Evolutionary conservation across 2,329 filamentous ascomycete species (phyloP), one percentile per base, ranked within the genome.

Genomic region (Fusarium sp.): DNA sequence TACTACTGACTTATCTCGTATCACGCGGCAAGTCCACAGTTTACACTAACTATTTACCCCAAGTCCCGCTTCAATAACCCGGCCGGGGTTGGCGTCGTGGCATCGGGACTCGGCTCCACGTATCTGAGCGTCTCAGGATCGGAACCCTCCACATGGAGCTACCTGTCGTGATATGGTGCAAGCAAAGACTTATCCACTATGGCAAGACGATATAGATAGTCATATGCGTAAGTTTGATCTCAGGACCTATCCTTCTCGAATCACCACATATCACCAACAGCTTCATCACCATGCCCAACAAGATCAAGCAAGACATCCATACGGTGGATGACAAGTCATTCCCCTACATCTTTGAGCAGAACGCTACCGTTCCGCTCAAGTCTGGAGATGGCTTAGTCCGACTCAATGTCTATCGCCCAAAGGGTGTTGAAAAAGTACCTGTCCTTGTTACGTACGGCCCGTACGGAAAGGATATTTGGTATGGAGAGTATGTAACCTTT

Each of bases 401-500:
- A 26, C 6, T 48, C 0, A 64, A 64, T 5, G 49, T 64, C 3
- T 64, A 64, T 29, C 38, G 61, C 0, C 61, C 61, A 0, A 64
- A 64, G 10, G 49, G 45, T 7, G 49, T 47, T 15, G 59, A 47
- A 6, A 59, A 49, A 7, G 48, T 61, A 2, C 89, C 89, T 0
- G 88, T 90, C 0, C 72, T 91, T 8, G 84, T 89, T 3, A 91
- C 88, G 0, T 91, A 91, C 63, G 89, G 89, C 0, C 89, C 89
- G 0, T 91, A 91, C 62, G 89, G 89, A 41, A 91, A 92, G 66
- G 88, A 91, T 65, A 89, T 91, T 32, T 83, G 80, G 19, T 91
- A 91, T 71, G 78, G 79, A 54, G 77, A 81, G 78, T 80, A 66
- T 19, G 19, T 19, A 64, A 74, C 48, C 50, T 7, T 12, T 2